Evolutionary conservation across 2,329 filamentous ascomycete genomes (phyloP).

Genomic region (Fusarium citri): DNA sequence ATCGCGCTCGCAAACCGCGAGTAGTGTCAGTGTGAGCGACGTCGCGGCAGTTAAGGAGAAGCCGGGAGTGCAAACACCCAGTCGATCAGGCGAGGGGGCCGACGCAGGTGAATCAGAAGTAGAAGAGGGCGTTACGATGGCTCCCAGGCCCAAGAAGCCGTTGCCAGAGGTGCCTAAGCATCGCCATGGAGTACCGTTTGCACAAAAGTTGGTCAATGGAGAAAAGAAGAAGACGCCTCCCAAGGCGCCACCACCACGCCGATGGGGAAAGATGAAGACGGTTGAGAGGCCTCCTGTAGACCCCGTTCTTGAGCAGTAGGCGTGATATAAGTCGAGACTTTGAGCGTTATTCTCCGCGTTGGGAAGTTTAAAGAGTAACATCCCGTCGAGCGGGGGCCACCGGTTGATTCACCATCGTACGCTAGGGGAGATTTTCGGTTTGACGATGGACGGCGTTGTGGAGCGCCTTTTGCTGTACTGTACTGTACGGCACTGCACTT

Average conservation of each 20-base stretch:
- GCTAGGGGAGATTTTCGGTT: slow-evolving; percentile 23
- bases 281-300: slow-evolving; percentile 49
- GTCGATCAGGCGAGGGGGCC: slow-evolving; percentile 59
- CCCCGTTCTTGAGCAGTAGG: slow-evolving; percentile 36
- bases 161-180: slow-evolving; percentile 68
- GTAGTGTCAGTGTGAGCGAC: slow-evolving; percentile 79
- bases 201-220: slow-evolving; percentile 49
- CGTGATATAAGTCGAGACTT: background rate
- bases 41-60: slow-evolving; percentile 85
- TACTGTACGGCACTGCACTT: slow-evolving; percentile 11
- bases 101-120: slow-evolving; percentile 36
- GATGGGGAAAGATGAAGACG: slow-evolving; percentile 56
- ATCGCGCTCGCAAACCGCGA: slow-evolving; percentile 72
- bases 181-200: slow-evolving; percentile 63
- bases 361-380: slow-evolving; percentile 13
- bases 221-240: slow-evolving; percentile 57
- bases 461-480: slow-evolving; percentile 27
- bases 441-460: slow-evolving; percentile 39
- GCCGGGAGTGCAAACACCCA: slow-evolving; percentile 84
- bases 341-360: background rate
- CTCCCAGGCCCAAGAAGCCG: slow-evolving; percentile 57
- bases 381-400: slow-evolving; percentile 10
- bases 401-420: slow-evolving; percentile 6
- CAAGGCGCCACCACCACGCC: slow-evolving; percentile 60
- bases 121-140: slow-evolving; percentile 40